Evolutionary conservation across 106 monocot species (phyloP).

Genomic region (Hemerocallis citrina): DNA sequence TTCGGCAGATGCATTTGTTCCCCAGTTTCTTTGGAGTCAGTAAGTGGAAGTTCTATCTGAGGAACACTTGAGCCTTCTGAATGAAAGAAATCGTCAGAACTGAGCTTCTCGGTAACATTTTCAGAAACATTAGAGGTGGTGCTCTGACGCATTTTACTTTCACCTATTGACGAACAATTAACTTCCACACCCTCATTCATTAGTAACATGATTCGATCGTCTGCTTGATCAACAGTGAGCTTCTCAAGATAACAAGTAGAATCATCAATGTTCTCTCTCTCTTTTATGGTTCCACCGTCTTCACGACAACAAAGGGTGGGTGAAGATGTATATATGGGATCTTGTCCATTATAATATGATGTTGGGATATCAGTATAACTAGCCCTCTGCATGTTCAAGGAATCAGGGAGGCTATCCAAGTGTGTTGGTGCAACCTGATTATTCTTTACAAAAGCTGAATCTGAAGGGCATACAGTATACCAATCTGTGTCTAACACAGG

Average conservation of each 20-base stretch:
- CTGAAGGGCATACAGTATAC: background rate
- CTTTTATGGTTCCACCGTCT: background rate
- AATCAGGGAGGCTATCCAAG: background rate
- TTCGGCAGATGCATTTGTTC: background rate
- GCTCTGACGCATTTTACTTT: background rate
- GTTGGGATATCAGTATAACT: background rate
- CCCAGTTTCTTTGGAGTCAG: background rate
- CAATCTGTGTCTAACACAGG: background rate
- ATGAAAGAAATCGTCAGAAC: background rate
- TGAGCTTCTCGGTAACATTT: background rate
- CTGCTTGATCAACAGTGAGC: background rate
- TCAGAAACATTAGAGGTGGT: background rate
- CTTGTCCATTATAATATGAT: background rate
- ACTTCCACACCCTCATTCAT: background rate
- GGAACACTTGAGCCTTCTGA: background rate
- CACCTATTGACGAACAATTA: background rate
- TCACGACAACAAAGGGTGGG: background rate
- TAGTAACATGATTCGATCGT: background rate
- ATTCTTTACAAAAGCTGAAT: background rate
- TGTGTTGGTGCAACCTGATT: background rate
- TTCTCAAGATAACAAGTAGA: background rate
- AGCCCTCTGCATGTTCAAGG: background rate
- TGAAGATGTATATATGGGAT: background rate
- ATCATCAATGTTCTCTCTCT: background rate
- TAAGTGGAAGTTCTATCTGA: background rate